phyloP scores from a whole-genome alignment of 1,139 yeast genomes.

The Magnusiomyces sp. region DNA sequence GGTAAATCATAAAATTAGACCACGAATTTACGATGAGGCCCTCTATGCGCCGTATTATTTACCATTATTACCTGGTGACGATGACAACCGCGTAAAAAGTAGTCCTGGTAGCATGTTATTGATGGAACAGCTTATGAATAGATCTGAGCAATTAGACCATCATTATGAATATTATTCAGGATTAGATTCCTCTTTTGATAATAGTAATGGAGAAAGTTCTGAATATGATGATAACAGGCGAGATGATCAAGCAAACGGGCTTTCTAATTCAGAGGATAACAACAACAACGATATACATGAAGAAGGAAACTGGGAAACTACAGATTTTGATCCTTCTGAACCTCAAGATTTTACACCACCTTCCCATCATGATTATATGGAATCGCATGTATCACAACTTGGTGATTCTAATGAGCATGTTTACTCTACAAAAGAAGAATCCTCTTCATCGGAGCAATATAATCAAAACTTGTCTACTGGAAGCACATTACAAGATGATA shows the following conservation, averaged over 20 bases:
- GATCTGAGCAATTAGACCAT: conserved; percentile 79
- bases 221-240: conserved; percentile 1
- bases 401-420: too few relatives aligned
- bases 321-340: conserved; percentile 51
- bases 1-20: conserved; percentile 69
- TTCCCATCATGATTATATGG: neutral
- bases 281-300: conserved; percentile 46
- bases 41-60: conserved; percentile 82
- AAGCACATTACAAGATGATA: too few relatives aligned
- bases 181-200: conserved; percentile 26
- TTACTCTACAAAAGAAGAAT: too few relatives aligned
- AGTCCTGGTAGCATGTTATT: conserved; percentile 64
- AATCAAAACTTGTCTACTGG: too few relatives aligned
- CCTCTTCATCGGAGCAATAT: too few relatives aligned
- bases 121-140: conserved; percentile 64
- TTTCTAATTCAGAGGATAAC: conserved; percentile 5
- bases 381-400: too few relatives aligned
- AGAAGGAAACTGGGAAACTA: conserved; percentile 39
- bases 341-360: conserved; percentile 52
- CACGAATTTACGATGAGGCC: conserved; percentile 84
- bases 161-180: conserved; percentile 88
- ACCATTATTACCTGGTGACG: conserved; percentile 81
- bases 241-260: neutral
- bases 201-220: conserved; percentile 1
- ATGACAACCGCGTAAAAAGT: conserved; percentile 75